Percentiles rank a stretch among this genome's conserved stretches.
Conservation (phyloP, 805 yeast species). For the Cyberlindnera veronae region DNA sequence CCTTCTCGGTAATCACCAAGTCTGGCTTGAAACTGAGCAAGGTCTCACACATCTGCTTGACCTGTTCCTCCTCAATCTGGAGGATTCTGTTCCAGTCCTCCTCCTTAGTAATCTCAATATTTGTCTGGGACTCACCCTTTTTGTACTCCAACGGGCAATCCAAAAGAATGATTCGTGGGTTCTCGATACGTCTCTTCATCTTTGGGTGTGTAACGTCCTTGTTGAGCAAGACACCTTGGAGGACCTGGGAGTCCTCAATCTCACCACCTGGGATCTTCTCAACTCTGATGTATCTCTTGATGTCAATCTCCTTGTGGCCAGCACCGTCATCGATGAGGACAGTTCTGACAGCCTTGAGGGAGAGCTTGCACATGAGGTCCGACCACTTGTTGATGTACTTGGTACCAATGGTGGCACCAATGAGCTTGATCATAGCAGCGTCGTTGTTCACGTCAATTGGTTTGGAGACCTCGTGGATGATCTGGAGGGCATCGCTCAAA, state of each 20-base stretch:
- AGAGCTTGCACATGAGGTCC: slow-evolving; percentile 81
- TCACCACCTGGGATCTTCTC: slow-evolving; percentile 99
- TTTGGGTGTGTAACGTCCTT: slow-evolving; percentile 99
- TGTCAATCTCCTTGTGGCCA: slow-evolving; percentile 76
- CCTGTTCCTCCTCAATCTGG: slow-evolving; percentile 98
- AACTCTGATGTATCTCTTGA: slow-evolving; percentile 86
- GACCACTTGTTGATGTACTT: slow-evolving; percentile 92
- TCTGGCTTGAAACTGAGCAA: slow-evolving; percentile 85
- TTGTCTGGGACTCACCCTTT: slow-evolving; percentile 98
- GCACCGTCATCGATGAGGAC: slow-evolving; percentile 61
- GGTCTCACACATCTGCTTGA: slow-evolving; percentile 79
- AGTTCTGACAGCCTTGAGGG: slow-evolving; percentile 83
- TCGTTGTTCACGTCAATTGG: slow-evolving; percentile 86
- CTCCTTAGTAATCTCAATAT: slow-evolving; percentile 94
- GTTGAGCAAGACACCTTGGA: slow-evolving; percentile 89
- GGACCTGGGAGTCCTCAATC: slow-evolving; percentile 79
- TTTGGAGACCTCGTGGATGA: slow-evolving; percentile 76
- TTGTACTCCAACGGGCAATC: slow-evolving; percentile 98
- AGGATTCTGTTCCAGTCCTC: slow-evolving; percentile 94
- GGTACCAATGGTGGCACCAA: slow-evolving; percentile 92
- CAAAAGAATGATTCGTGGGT: slow-evolving; percentile 82
- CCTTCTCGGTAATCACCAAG: slow-evolving; percentile 95
- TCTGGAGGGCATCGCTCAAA: slow-evolving; percentile 81
- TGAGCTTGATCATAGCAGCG: slow-evolving; percentile 78
- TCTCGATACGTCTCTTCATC: slow-evolving; percentile 85